phyloP scores from a whole-genome alignment of 2,329 filamentous ascomycete species.

The Fusarium nelsonii region DNA sequence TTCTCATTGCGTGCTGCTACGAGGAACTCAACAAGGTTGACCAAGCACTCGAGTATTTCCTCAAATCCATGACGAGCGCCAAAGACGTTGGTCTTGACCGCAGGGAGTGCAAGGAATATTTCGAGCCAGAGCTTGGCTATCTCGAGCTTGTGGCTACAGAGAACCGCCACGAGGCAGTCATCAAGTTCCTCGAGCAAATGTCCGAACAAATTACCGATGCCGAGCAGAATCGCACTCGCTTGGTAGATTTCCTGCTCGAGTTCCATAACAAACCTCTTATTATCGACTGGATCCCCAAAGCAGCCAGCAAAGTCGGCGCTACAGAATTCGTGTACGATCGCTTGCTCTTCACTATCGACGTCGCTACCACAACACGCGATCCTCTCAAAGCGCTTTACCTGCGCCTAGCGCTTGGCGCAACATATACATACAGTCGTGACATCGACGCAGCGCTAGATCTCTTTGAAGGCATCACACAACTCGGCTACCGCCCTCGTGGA shows the following conservation, averaged over 20 bases:
- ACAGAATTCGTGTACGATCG: constrained; percentile 49
- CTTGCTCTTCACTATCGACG: constrained; percentile 50
- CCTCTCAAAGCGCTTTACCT: constrained; percentile 55
- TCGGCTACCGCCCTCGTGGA: constrained; percentile 56
- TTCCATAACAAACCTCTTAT: constrained; percentile 52
- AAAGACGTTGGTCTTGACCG: constrained; percentile 45
- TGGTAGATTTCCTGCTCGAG: constrained; percentile 54
- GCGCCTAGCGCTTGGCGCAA: constrained; percentile 53
- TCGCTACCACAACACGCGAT: constrained; percentile 53
- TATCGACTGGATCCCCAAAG: constrained; percentile 58
- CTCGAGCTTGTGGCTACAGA: constrained; percentile 54
- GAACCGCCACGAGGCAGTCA: constrained; percentile 53
- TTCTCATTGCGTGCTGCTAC: constrained; percentile 55
- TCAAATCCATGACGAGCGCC: constrained; percentile 52
- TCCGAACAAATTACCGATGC: constrained; percentile 45
- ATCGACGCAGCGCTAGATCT: constrained; percentile 52
- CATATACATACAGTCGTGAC: constrained; percentile 53
- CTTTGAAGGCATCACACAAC: constrained; percentile 54
- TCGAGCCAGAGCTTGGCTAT: constrained; percentile 55
- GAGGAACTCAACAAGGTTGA: constrained; percentile 51
- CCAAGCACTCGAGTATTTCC: constrained; percentile 53
- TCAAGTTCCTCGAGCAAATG: constrained; percentile 53
- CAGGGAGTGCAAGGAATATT: constrained; percentile 51
- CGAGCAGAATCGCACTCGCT: constrained; percentile 45
- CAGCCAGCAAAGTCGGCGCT: constrained; percentile 53